phyloP scores from a whole-genome alignment of 2,329 filamentous ascomycete genomes.

The Fusarium sp. region DNA sequence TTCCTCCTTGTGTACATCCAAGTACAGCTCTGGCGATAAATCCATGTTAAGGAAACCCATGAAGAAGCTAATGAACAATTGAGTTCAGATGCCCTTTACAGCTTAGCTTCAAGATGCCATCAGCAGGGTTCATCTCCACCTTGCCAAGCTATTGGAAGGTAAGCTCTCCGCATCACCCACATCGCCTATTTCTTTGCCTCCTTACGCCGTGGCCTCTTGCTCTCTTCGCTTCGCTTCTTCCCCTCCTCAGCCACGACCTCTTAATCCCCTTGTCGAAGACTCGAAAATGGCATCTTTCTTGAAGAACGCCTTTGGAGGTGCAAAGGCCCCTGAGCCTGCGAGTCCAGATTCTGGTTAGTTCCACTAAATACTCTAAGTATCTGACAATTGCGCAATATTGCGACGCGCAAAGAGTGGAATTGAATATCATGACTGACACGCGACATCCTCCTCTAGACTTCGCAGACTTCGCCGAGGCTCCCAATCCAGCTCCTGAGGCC shows the following conservation, averaged over 20 bases:
- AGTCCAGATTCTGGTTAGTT: slow-evolving; percentile 72
- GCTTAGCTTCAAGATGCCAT: slow-evolving; percentile 29
- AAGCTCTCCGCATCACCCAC: slow-evolving; percentile 33
- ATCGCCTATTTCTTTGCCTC: slow-evolving; percentile 41
- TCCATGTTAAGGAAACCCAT: neutral
- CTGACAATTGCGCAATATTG: slow-evolving; percentile 27
- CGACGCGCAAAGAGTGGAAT: slow-evolving; percentile 13
- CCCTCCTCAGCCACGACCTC: slow-evolving; percentile 27
- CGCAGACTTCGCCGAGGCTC: slow-evolving; percentile 87
- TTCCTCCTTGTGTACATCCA: neutral
- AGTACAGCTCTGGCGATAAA: neutral
- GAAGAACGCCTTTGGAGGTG: slow-evolving; percentile 75
- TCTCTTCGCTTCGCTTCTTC: slow-evolving; percentile 23
- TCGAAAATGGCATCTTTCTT: slow-evolving; percentile 66
- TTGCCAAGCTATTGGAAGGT: slow-evolving; percentile 33
- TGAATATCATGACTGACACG: slow-evolving; percentile 40
- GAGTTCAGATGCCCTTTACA: slow-evolving; percentile 21
- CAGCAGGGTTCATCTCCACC: slow-evolving; percentile 25
- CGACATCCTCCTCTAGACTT: slow-evolving; percentile 71
- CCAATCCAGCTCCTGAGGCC: slow-evolving; percentile 69
- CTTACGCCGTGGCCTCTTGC: slow-evolving; percentile 35
- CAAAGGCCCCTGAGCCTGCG: slow-evolving; percentile 62
- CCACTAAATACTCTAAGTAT: neutral
- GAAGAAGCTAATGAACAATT: slow-evolving; percentile 3
- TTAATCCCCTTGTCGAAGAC: slow-evolving; percentile 37